These are phyloP conservation scores for Lactarius sp. DNA, from an alignment of 768 basidiomycete species.

Conservation along the genomic window DNA sequence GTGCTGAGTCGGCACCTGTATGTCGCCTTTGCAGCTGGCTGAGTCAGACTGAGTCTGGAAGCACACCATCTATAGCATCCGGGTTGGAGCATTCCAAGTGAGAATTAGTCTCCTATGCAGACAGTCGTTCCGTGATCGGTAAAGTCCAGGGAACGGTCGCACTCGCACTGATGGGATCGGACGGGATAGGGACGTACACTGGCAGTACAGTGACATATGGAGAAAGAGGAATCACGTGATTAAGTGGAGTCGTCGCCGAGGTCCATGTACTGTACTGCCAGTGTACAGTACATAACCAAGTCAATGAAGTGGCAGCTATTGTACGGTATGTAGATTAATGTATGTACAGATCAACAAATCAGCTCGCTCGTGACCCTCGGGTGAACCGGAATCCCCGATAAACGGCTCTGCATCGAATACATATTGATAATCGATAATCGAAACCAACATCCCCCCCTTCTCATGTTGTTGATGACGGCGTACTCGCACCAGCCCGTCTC, in stretches of 20 bases:
- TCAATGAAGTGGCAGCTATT: not conserved
- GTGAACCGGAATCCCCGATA: not conserved
- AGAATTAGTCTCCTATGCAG: too few species aligned
- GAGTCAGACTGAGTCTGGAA: too few species aligned
- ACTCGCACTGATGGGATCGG: too few species aligned
- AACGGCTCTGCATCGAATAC: slow-evolving; percentile 1
- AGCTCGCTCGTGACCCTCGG: not conserved
- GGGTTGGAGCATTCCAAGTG: too few species aligned
- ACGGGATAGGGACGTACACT: too few species aligned
- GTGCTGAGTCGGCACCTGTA: too few species aligned
- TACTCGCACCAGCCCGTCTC: slow-evolving; percentile 8
- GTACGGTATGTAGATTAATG: slow-evolving; percentile 4
- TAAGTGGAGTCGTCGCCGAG: not conserved
- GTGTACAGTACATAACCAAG: not conserved
- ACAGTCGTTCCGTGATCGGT: too few species aligned
- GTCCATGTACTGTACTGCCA: not conserved
- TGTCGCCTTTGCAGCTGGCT: too few species aligned
- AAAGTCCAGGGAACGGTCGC: too few species aligned
- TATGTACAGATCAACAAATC: not conserved
- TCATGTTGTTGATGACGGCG: slow-evolving; percentile 13
- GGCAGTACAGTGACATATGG: too few species aligned
- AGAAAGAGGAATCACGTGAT: not conserved
- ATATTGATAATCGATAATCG: not conserved
- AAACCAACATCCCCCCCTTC: not conserved
- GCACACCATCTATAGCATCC: too few species aligned